phyloP scores from a whole-genome alignment of 228 moss, liverwort and hornwort genomes.

The Sphagnum fallax region DNA sequence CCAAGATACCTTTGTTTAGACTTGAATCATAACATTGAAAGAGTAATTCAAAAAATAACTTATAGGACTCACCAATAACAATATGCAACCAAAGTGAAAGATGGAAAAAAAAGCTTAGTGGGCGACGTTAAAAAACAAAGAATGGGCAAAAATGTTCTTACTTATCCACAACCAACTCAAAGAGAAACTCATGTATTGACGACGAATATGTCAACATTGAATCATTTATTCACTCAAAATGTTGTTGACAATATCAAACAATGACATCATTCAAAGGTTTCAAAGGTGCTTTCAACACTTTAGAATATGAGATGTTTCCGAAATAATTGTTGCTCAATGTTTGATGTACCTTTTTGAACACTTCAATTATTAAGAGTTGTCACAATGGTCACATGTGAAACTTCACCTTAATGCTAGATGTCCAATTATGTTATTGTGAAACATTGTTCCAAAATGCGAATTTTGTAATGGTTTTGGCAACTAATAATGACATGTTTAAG shows the following conservation, averaged over 20 bases:
- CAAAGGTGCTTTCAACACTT: background rate
- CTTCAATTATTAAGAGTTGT: background rate
- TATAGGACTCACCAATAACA: no score
- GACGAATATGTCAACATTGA: background rate
- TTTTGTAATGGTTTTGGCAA: background rate
- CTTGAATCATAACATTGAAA: no score
- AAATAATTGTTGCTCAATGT: background rate
- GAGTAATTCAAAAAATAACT: no score
- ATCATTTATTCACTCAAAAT: background rate
- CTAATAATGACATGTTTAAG: background rate
- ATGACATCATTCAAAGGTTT: background rate
- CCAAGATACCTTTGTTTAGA: no score
- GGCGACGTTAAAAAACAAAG: no score
- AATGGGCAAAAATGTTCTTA: no score
- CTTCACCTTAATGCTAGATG: no score
- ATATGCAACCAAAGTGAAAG: no score
- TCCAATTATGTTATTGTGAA: background rate
- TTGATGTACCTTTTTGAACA: background rate
- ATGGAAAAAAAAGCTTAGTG: no score
- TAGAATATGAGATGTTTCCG: background rate
- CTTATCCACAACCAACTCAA: no score
- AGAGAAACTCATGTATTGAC: background rate
- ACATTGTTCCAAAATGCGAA: background rate
- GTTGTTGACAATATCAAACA: conserved; percentile 3
- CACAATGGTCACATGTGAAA: no score